These are phyloP conservation scores for Wallacemonas rigidus DNA, from an alignment of 208 protist species.

Conservation along the genomic window DNA sequence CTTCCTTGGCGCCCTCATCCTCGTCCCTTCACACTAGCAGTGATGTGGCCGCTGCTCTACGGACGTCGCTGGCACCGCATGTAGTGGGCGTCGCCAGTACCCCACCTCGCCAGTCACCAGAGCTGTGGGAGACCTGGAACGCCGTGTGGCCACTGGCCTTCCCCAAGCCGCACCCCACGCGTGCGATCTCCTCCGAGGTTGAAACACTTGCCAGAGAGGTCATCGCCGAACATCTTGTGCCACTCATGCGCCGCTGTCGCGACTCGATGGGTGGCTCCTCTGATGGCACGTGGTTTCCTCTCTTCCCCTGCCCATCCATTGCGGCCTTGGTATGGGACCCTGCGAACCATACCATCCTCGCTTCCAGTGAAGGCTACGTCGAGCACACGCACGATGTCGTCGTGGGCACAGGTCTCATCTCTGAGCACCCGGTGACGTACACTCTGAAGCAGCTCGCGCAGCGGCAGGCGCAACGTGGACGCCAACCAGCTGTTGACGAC, in stretches of 20 bases:
- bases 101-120: constrained; percentile 47
- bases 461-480: not conserved
- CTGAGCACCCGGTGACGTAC: constrained; percentile 82
- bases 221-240: constrained; percentile 32
- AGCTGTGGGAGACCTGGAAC: constrained; percentile 58
- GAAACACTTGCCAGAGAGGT: constrained; percentile 17
- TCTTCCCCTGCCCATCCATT: constrained; percentile 33
- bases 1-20: not conserved
- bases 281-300: not conserved
- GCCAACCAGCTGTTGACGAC: not conserved
- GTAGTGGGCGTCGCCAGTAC: constrained; percentile 49
- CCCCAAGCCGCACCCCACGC: constrained; percentile 49
- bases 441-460: constrained; percentile 64
- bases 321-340: constrained; percentile 63
- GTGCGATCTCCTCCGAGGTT: constrained; percentile 22
- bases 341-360: constrained; percentile 31
- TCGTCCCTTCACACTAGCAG: not conserved
- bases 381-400: not conserved
- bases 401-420: constrained; percentile 20
- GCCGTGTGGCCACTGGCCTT: constrained; percentile 69
- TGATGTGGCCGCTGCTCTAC: not conserved
- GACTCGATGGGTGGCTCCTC: not conserved
- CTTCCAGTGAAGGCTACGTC: constrained; percentile 39
- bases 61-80: constrained; percentile 19
- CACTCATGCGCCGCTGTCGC: constrained; percentile 22